Evolutionary conservation across 2,329 filamentous ascomycete species (phyloP).

Genomic region (Fusarium coffeatum): DNA sequence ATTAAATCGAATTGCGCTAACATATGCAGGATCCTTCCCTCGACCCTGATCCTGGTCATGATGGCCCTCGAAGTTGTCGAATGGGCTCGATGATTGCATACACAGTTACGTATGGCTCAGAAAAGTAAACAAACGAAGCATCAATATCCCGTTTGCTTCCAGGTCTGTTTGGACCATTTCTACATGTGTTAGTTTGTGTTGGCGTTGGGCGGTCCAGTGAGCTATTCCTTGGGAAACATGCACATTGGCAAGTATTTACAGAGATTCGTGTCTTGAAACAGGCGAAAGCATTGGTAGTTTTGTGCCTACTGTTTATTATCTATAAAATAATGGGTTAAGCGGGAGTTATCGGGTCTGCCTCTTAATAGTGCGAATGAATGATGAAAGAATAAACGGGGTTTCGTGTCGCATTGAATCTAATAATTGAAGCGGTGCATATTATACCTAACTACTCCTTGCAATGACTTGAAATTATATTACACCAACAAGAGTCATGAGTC

Average conservation of each 20-base stretch:
- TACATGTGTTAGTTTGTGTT: constrained; percentile 1
- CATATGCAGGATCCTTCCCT: constrained; percentile 82
- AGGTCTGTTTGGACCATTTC: not conserved
- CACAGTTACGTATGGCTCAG: not conserved
- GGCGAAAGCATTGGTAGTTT: not conserved
- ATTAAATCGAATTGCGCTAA: constrained; percentile 45
- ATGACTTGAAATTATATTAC: constrained; percentile 15
- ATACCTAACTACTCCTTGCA: not conserved
- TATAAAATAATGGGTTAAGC: not conserved
- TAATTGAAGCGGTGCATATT: not conserved
- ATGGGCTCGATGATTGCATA: constrained; percentile 69
- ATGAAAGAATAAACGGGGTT: not conserved
- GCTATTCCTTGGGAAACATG: not conserved
- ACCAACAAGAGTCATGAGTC: not conserved
- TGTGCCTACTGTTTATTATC: not conserved
- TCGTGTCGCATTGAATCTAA: not conserved
- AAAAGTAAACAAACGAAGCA: not conserved
- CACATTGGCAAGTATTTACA: not conserved
- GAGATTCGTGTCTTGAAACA: not conserved
- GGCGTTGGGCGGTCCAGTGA: constrained; percentile 19
- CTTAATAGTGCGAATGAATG: not conserved
- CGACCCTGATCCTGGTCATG: constrained; percentile 90
- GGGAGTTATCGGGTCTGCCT: constrained; percentile 15
- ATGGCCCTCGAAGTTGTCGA: constrained; percentile 91
- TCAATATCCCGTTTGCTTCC: not conserved